Conservation (phyloP, 345 rosid species). For the Hypericum androsaemum region DNA sequence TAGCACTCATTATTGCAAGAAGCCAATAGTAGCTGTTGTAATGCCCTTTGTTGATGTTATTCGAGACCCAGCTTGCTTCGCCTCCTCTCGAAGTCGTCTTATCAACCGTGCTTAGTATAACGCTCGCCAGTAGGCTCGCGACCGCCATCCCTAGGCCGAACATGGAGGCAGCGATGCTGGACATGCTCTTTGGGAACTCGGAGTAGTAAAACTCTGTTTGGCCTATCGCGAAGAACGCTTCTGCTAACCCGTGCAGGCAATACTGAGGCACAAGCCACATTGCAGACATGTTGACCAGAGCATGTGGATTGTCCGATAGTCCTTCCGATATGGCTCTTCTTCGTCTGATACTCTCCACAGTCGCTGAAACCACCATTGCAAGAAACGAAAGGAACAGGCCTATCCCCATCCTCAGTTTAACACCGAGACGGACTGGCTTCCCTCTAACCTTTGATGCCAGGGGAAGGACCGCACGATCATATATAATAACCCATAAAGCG, state of each 20-base stretch:
- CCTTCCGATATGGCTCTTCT: neutral
- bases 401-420: neutral
- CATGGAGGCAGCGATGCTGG: conserved; percentile 15
- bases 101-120: conserved; percentile 10
- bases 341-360: neutral
- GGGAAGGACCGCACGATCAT: neutral
- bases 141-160: conserved; percentile 9
- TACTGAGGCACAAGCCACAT: conserved; percentile 10
- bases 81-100: conserved; percentile 6
- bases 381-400: neutral
- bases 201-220: conserved; percentile 20
- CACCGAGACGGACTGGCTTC: neutral
- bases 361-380: neutral
- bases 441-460: neutral
- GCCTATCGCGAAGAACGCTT: conserved; percentile 16
- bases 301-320: neutral
- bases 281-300: neutral
- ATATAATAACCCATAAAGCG: neutral
- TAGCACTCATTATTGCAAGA: neutral
- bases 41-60: conserved; percentile 17
- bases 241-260: conserved; percentile 13
- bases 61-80: conserved; percentile 16
- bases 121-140: conserved; percentile 6
- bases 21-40: conserved; percentile 18
- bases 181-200: conserved; percentile 20